Evolutionary conservation across 2,329 filamentous ascomycete species (phyloP), one percentile per base, ranked within the genome.

Genomic region (Fusarium zealandicum): DNA sequence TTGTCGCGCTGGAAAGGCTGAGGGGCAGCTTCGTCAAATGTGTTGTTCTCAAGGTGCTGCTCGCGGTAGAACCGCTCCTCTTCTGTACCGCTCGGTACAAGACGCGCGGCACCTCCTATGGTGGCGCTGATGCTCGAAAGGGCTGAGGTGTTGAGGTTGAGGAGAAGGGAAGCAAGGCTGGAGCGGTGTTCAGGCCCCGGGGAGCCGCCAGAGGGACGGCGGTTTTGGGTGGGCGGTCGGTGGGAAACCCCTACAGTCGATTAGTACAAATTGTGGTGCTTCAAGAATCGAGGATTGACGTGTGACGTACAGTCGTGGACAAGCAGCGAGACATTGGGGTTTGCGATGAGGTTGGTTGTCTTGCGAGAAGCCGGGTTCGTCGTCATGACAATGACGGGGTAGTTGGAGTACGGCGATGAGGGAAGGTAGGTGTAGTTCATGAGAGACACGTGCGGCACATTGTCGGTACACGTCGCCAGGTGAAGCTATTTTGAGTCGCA

Each of bases 351-450:
- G 72, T 97, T 96, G 66, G 86, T 83, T 25, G 87, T 92, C 77
- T 93, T 95, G 65, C 87, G 88, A 30, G 88, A 91, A 51, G 86
- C 84, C 1, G 88, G 86, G 65, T 92, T 92, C 38, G 90, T 96
- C 50, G 95, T 98, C 90, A 93, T 93, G 80, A 98, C 89, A 70
- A 98, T 96, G 61, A 92, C 89, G n/a, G 92, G 88, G n/a, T 78
- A 76, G 44, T 82, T 70, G 32, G 84, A 82, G 74, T 86, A 89
- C 32, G 86, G 87, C 13, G 90, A 90, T 6, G 82, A 86, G 32
- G 92, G 89, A 17, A 99, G 89, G 77, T 97, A 98, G 70, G 95
- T 98, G 80, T 98, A 98, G 80, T 96, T 97, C 95, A 99, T 99
- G 62, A 99, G 86, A 31, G 92, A 96, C 63, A 98, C 91, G 73